Conservation (phyloP, 2,329 filamentous ascomycete species). For the Talaromyces sp. region DNA sequence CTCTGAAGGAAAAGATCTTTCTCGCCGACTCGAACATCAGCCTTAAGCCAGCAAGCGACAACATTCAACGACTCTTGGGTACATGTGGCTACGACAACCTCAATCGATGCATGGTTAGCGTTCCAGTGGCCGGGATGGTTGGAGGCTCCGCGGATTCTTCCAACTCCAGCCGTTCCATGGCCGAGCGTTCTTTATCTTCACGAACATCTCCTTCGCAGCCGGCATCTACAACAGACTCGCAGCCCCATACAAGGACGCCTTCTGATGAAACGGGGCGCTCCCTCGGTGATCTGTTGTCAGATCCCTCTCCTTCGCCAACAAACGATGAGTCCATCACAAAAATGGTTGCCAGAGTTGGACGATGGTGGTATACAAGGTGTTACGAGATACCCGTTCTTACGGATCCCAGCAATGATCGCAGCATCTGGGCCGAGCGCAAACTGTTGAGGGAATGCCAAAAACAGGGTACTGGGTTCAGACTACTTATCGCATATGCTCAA, state of each 20-base stretch:
- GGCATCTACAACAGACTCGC: slow-evolving; percentile 14
- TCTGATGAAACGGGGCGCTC: slow-evolving; percentile 37
- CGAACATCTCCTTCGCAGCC: slow-evolving; percentile 19
- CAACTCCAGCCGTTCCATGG: slow-evolving; percentile 29
- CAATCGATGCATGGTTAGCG: slow-evolving; percentile 44
- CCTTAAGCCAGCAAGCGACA: slow-evolving; percentile 43
- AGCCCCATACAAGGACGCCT: slow-evolving; percentile 20
- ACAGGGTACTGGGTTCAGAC: slow-evolving; percentile 77
- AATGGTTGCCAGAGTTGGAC: slow-evolving; percentile 83
- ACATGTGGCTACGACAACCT: slow-evolving; percentile 43
- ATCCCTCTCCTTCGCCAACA: slow-evolving; percentile 60
- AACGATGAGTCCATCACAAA: slow-evolving; percentile 84
- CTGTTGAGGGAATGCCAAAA: slow-evolving; percentile 80
- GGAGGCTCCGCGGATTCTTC: slow-evolving; percentile 37
- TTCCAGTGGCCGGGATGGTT: slow-evolving; percentile 43
- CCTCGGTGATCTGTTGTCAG: slow-evolving; percentile 67
- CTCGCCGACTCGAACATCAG: slow-evolving; percentile 36
- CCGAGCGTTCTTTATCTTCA: slow-evolving; percentile 11
- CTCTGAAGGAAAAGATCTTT: slow-evolving; percentile 41
- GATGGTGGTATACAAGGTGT: slow-evolving; percentile 95
- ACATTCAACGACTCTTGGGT: slow-evolving; percentile 41
- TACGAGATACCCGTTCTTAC: slow-evolving; percentile 66
- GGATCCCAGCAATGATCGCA: slow-evolving; percentile 46
- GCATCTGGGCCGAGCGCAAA: slow-evolving; percentile 73
- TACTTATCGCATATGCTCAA: slow-evolving; percentile 86